Evolutionary conservation across 1,284 basidiomycete species (phyloP).

Genomic region (Pholiota adiposa): DNA sequence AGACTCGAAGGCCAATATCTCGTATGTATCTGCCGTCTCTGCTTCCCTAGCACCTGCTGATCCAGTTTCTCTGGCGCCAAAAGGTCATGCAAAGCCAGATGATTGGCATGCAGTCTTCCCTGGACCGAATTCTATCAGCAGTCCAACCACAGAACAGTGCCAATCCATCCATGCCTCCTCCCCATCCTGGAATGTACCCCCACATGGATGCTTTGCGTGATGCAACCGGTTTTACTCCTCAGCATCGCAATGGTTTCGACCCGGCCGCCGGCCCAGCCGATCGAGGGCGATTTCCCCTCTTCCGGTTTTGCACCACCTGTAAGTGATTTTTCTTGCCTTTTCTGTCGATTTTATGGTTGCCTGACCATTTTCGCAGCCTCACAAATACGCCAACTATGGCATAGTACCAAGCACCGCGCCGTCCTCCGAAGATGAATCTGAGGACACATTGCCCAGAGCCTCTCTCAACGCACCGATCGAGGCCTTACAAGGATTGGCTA

Average conservation of each 20-base stretch:
- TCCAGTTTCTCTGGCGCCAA: slow-evolving; percentile 1
- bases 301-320: slow-evolving; percentile 91
- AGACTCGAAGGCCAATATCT: slow-evolving; percentile 85
- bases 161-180: slow-evolving; percentile 28
- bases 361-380: slow-evolving; percentile 54
- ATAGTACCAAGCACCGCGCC: slow-evolving; percentile 81
- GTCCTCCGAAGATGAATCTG: slow-evolving; percentile 87
- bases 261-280: slow-evolving; percentile 35
- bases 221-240: slow-evolving; percentile 31
- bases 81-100: slow-evolving; percentile 89
- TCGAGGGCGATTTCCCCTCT: slow-evolving; percentile 67
- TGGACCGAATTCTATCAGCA: slow-evolving; percentile 77
- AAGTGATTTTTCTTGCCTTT: slow-evolving; percentile 31
- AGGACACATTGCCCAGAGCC: slow-evolving; percentile 81
- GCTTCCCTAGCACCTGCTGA: slow-evolving; percentile 10
- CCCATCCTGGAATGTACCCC: slow-evolving; percentile 33
- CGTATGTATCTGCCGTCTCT: slow-evolving; percentile 43
- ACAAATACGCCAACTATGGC: slow-evolving; percentile 90
- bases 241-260: slow-evolving; percentile 47
- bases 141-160: slow-evolving; percentile 56
- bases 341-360: slow-evolving; percentile 17
- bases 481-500: slow-evolving; percentile 89
- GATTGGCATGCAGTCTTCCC: slow-evolving; percentile 87
- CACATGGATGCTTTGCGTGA: too few relatives aligned
- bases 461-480: slow-evolving; percentile 91